These are phyloP conservation scores for Collybia nuda DNA, from an alignment of 768 basidiomycete species.

Conservation along the genomic window DNA sequence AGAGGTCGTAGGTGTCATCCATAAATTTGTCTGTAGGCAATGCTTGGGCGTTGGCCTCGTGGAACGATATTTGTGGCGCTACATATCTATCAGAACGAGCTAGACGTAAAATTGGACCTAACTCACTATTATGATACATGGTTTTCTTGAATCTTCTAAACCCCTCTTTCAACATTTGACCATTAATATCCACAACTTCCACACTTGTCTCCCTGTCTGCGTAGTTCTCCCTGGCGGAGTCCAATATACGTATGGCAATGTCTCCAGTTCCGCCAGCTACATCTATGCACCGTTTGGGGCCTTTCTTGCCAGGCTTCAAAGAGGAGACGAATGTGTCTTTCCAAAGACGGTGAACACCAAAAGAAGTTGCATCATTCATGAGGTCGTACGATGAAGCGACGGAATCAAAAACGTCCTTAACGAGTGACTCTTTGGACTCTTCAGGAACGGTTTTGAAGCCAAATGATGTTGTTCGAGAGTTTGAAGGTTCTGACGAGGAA, in stretches of 20 bases:
- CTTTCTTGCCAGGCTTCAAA: constrained; percentile 74
- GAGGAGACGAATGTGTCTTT: constrained; percentile 85
- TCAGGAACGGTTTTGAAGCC: constrained; percentile 91
- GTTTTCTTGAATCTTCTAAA: constrained; percentile 90
- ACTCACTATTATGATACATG: constrained; percentile 95
- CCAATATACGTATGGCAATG: constrained; percentile 91
- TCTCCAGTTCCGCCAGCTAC: constrained; percentile 98
- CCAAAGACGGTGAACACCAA: constrained; percentile 96
- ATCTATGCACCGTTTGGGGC: constrained; percentile 82
- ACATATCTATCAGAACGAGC: constrained; percentile 9
- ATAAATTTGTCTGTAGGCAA: constrained; percentile 67
- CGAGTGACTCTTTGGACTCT: constrained; percentile 83
- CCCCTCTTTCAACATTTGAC: constrained; percentile 93
- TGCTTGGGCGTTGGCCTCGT: constrained; percentile 89
- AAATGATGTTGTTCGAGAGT: constrained; percentile 73
- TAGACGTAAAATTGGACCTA: neutral
- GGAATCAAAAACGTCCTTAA: constrained; percentile 92
- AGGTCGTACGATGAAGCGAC: constrained; percentile 95
- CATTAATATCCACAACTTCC: constrained; percentile 91
- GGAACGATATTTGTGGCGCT: constrained; percentile 94
- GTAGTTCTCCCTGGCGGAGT: constrained; percentile 85
- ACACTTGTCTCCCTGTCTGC: constrained; percentile 89
- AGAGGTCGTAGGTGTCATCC: constrained; percentile 87
- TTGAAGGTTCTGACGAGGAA: constrained; percentile 5
- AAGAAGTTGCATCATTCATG: constrained; percentile 99